A percentile compares a stretch with the other conserved stretches of the same genome.
Evolutionary conservation across 2,329 filamentous ascomycete species (phyloP).

Genomic region (Botrytis byssoidea): DNA sequence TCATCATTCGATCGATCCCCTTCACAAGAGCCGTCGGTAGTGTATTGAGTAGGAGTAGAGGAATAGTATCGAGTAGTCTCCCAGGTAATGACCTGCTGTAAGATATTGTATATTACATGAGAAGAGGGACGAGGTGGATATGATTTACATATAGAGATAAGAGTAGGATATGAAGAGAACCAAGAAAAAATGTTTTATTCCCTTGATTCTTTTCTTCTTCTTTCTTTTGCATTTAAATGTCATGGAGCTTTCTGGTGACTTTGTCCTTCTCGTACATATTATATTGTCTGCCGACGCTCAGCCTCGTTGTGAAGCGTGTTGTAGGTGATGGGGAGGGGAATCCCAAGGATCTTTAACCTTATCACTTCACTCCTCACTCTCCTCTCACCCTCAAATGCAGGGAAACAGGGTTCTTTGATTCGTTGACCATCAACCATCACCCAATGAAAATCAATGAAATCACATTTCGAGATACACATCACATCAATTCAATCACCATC

Average conservation of each 20-base stretch:
- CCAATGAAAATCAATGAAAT: background rate
- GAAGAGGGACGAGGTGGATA: background rate
- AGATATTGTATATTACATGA: background rate
- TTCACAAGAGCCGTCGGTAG: background rate
- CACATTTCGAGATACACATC: background rate
- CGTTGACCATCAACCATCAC: background rate
- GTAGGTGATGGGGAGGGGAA: background rate
- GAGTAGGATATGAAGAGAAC: background rate
- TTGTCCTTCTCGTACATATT: background rate
- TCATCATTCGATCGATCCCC: background rate
- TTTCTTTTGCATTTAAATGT: background rate
- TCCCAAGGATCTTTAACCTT: background rate
- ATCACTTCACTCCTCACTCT: too few relatives aligned
- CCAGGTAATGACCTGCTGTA: background rate
- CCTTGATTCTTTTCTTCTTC: background rate
- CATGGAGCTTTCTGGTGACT: background rate
- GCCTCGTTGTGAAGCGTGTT: background rate
- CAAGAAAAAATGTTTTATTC: background rate
- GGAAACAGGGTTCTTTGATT: background rate
- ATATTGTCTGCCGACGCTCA: background rate
- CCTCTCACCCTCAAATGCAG: background rate
- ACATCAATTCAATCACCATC: background rate
- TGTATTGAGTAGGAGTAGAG: background rate
- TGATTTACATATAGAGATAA: background rate
- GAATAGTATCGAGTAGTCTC: background rate